Evolutionary conservation across 2,329 filamentous ascomycete genomes (phyloP).

Genomic region (Colletotrichum paranaense): DNA sequence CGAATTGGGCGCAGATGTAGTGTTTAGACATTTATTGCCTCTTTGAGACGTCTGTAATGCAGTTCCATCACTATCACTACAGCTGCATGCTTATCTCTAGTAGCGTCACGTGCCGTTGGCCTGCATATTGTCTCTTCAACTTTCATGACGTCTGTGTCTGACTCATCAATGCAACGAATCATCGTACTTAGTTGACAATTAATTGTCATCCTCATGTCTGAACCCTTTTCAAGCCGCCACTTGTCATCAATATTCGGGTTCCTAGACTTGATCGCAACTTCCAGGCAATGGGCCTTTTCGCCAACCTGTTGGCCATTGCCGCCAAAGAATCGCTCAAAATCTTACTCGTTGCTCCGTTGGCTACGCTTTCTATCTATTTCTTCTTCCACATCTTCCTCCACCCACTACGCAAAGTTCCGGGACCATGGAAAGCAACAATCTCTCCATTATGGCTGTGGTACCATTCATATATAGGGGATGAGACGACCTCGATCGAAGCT

Average conservation of each 20-base stretch:
- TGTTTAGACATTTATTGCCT: neutral
- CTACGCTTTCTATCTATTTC: neutral
- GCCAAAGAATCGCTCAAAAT: neutral
- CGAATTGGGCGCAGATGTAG: neutral
- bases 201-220: neutral
- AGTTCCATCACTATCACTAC: neutral
- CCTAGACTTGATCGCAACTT: neutral
- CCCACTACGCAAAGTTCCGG: neutral
- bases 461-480: neutral
- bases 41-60: neutral
- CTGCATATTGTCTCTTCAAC: neutral
- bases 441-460: conserved; percentile 9
- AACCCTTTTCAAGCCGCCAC: too few relatives aligned
- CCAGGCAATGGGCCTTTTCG: neutral
- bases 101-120: neutral
- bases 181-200: neutral
- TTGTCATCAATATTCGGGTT: neutral
- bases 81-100: neutral
- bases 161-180: neutral
- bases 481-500: neutral
- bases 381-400: neutral
- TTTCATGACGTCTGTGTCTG: neutral
- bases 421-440: neutral
- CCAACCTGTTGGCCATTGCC: neutral
- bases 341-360: neutral